Percentiles rank a stretch among this genome's conserved stretches.
phyloP scores from a whole-genome alignment of 2,329 filamentous ascomycete species.

The Tricladium varicosporioides region DNA sequence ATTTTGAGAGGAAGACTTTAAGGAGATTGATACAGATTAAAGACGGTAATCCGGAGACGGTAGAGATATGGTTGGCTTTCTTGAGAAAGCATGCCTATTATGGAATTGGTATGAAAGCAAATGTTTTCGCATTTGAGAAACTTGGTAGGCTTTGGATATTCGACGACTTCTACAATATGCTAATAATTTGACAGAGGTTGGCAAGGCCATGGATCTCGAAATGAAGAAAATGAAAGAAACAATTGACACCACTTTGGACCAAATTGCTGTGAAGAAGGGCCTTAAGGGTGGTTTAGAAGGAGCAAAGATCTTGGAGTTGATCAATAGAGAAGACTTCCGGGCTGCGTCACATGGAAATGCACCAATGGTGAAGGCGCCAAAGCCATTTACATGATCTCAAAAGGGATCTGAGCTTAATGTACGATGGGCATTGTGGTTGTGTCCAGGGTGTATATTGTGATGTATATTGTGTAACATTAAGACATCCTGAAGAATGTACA shows the following conservation, averaged over 20 bases:
- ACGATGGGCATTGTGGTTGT: neutral
- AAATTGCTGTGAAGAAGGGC: slow-evolving; percentile 52
- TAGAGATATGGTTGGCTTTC: slow-evolving; percentile 91
- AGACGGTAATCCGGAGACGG: slow-evolving; percentile 83
- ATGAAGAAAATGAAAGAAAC: slow-evolving; percentile 42
- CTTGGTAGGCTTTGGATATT: slow-evolving; percentile 52
- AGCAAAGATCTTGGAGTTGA: slow-evolving; percentile 56
- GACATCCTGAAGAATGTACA: slow-evolving; percentile 2
- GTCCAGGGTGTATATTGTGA: neutral
- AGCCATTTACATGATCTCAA: neutral
- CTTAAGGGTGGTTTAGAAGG: slow-evolving; percentile 39
- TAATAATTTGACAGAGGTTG: slow-evolving; percentile 41
- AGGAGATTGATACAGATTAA: slow-evolving; percentile 87
- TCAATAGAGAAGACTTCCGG: slow-evolving; percentile 50
- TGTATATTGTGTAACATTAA: slow-evolving; percentile 11
- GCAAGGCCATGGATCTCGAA: slow-evolving; percentile 50
- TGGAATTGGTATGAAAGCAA: slow-evolving; percentile 98
- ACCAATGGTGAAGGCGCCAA: slow-evolving; percentile 23
- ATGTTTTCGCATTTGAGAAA: slow-evolving; percentile 84
- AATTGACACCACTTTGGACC: slow-evolving; percentile 52
- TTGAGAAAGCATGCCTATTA: slow-evolving; percentile 89
- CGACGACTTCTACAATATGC: too few relatives aligned
- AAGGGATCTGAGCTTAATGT: neutral
- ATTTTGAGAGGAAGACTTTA: slow-evolving; percentile 89
- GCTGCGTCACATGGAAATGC: slow-evolving; percentile 27